Evolutionary conservation across 2,329 filamentous ascomycete genomes (phyloP).

Genomic region (Aspergillus jensenii): DNA sequence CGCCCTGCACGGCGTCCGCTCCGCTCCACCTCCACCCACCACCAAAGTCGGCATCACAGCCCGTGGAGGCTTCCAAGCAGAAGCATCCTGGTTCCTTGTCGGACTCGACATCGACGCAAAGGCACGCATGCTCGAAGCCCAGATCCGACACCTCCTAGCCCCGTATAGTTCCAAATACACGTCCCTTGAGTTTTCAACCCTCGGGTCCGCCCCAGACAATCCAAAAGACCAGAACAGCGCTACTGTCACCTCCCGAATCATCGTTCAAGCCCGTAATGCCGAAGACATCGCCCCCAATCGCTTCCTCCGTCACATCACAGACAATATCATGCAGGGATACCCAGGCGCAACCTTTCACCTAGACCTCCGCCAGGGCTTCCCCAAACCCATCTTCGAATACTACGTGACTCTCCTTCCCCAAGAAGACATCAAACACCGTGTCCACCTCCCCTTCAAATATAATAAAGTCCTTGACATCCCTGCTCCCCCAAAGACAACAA

Average conservation of each 20-base stretch:
- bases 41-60: constrained; percentile 53
- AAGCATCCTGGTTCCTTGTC: constrained; percentile 46
- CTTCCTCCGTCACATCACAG: constrained; percentile 38
- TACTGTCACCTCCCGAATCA: constrained; percentile 43
- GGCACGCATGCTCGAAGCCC: constrained; percentile 46
- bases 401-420: constrained; percentile 29
- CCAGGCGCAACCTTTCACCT: constrained; percentile 39
- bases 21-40: constrained; percentile 48
- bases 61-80: constrained; percentile 48
- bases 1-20: constrained; percentile 48
- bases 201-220: constrained; percentile 33
- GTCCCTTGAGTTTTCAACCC: constrained; percentile 29
- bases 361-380: constrained; percentile 34
- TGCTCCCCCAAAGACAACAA: constrained; percentile 16
- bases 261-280: constrained; percentile 47
- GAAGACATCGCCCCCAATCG: constrained; percentile 32
- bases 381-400: constrained; percentile 36
- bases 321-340: constrained; percentile 44
- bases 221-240: constrained; percentile 43
- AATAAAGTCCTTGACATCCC: constrained; percentile 18
- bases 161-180: constrained; percentile 34
- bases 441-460: constrained; percentile 26
- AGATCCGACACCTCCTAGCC: constrained; percentile 41
- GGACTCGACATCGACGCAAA: constrained; percentile 49
- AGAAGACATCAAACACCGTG: constrained; percentile 23